phyloP scores from a whole-genome alignment of 768 basidiomycete genomes.

The Favolaschia claudopus region DNA sequence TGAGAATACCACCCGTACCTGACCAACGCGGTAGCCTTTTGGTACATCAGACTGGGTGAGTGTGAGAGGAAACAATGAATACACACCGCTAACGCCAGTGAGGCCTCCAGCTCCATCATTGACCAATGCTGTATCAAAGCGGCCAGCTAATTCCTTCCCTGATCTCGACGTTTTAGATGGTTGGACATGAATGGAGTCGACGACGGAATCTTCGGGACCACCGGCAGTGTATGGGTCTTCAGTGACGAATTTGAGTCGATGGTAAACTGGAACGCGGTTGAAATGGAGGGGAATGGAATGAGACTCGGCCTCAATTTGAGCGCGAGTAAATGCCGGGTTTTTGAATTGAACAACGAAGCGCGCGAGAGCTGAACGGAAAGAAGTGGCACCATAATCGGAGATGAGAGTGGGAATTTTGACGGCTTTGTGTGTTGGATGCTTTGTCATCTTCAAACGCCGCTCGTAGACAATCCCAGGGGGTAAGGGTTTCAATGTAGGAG shows the following conservation, averaged over 20 bases:
- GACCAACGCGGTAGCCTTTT: constrained; percentile 35
- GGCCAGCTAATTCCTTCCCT: constrained; percentile 25
- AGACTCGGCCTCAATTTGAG: constrained; percentile 27
- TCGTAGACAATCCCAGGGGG: constrained; percentile 21
- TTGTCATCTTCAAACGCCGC: constrained; percentile 19
- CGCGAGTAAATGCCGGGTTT: constrained; percentile 21
- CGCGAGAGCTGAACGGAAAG: constrained; percentile 36
- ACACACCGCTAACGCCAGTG: constrained; percentile 29
- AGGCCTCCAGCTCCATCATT: constrained; percentile 7
- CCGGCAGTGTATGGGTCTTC: constrained; percentile 9
- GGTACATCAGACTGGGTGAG: too few species aligned
- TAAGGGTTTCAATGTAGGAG: background rate
- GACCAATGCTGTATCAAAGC: constrained; percentile 40
- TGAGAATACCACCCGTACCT: constrained; percentile 33
- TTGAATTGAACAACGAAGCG: constrained; percentile 32
- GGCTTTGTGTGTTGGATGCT: constrained; percentile 30
- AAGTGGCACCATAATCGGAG: constrained; percentile 35
- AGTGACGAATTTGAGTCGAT: constrained; percentile 42
- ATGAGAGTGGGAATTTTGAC: constrained; percentile 31
- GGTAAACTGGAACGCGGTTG: constrained; percentile 37
- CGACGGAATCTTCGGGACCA: constrained; percentile 26
- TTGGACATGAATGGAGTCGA: constrained; percentile 39
- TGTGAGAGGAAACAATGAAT: background rate
- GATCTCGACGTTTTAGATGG: constrained; percentile 23
- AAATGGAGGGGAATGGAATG: constrained; percentile 29